Evolutionary conservation across 805 yeast genomes (phyloP).

Genomic region (Zygosaccharomyces pseudorouxii): DNA sequence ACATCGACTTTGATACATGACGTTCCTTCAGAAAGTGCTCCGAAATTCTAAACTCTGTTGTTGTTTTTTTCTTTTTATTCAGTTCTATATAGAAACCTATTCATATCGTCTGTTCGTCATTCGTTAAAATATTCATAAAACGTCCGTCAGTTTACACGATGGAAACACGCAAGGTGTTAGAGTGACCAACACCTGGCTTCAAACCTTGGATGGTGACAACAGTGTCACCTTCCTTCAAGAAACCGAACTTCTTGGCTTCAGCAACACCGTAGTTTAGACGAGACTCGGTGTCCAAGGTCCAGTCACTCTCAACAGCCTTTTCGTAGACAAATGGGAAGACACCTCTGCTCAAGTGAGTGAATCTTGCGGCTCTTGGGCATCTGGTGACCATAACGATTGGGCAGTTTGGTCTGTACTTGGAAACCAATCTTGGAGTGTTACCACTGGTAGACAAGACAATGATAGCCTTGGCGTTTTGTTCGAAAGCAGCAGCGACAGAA

Average conservation of each 20-base stretch:
- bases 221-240: slow-evolving; percentile 80
- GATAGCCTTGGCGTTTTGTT: slow-evolving; percentile 95
- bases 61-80: slow-evolving; percentile 1
- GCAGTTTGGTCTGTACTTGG: slow-evolving; percentile 96
- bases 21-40: too few species aligned
- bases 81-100: slow-evolving; percentile 7
- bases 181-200: slow-evolving; percentile 98
- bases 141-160: slow-evolving; percentile 47
- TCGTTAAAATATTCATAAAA: slow-evolving; percentile 2
- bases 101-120: slow-evolving; percentile 8
- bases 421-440: slow-evolving; percentile 88
- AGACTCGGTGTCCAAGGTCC: slow-evolving; percentile 95
- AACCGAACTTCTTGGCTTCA: slow-evolving; percentile 82
- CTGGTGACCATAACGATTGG: slow-evolving; percentile 98
- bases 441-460: slow-evolving; percentile 95
- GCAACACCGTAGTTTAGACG: slow-evolving; percentile 91
- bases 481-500: slow-evolving; percentile 93
- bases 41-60: too few species aligned
- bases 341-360: slow-evolving; percentile 95
- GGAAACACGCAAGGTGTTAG: slow-evolving; percentile 94
- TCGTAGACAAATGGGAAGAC: slow-evolving; percentile 93
- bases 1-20: slow-evolving; percentile 25
- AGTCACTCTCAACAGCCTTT: slow-evolving; percentile 56
- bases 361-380: slow-evolving; percentile 89
- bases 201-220: slow-evolving; percentile 97